Conservation (phyloP, 352 stramenopile species). For the Phytopythium chamaehyphon region DNA sequence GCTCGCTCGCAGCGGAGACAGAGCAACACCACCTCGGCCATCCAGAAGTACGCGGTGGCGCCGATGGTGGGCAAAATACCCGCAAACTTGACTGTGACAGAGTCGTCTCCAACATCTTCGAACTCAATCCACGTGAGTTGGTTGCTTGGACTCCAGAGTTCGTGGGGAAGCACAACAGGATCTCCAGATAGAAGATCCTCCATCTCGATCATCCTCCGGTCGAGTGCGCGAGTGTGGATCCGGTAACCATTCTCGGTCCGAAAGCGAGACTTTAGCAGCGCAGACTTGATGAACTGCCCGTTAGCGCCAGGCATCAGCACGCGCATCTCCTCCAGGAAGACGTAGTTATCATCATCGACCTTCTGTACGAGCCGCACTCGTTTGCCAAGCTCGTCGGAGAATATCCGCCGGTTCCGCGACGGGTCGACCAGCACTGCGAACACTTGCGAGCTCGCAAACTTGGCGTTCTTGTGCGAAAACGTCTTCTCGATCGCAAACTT, state of each 20-base stretch:
- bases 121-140: constrained; percentile 5
- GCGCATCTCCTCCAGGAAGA: constrained; percentile 5
- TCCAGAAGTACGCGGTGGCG: constrained; percentile 6
- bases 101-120: background rate
- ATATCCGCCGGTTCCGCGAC: background rate
- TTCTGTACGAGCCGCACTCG: constrained; percentile 2
- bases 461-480: constrained; percentile 14
- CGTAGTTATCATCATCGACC: constrained; percentile 6
- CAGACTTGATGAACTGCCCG: background rate
- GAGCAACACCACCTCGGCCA: background rate
- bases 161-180: background rate
- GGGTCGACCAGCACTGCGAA: constrained; percentile 4
- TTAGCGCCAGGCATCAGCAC: background rate
- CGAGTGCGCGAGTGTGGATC: constrained; percentile 1
- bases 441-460: constrained; percentile 13
- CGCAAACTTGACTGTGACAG: background rate
- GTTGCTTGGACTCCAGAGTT: constrained; percentile 3
- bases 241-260: background rate
- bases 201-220: background rate
- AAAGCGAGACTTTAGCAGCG: constrained; percentile 3
- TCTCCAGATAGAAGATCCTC: background rate
- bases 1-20: constrained; percentile 1
- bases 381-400: background rate
- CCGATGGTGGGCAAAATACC: constrained; percentile 4
- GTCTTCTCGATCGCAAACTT: constrained; percentile 24